Percentiles rank a stretch among this genome's conserved stretches.
Conservation (phyloP, 1,139 yeast species). For the Saccharomycopsis hybrid region DNA sequence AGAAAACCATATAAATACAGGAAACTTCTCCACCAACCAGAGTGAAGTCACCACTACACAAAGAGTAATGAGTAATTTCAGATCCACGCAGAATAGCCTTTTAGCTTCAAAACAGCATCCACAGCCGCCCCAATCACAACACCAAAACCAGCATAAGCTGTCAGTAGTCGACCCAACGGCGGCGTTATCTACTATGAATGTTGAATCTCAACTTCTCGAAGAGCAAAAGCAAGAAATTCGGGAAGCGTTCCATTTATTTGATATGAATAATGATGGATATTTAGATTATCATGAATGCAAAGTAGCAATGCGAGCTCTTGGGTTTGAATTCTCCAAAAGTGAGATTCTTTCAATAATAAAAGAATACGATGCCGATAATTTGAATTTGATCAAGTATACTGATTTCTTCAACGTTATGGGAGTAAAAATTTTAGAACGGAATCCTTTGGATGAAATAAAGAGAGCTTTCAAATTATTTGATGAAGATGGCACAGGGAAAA, state of each 20-base stretch:
- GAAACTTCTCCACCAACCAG: no score
- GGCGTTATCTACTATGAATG: not conserved
- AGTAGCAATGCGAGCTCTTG: conserved; percentile 89
- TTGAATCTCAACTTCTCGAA: conserved; percentile 64
- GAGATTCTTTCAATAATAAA: conserved; percentile 78
- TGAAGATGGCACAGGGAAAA: conserved; percentile 82
- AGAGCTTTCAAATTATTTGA: conserved; percentile 90
- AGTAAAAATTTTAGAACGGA: conserved; percentile 70
- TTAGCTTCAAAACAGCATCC: not conserved
- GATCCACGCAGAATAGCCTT: not conserved
- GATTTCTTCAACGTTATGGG: conserved; percentile 69
- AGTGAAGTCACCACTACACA: no score
- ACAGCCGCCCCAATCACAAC: no score
- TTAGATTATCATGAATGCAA: conserved; percentile 82
- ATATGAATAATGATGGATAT: conserved; percentile 84
- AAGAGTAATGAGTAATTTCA: no score
- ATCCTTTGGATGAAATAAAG: conserved; percentile 86
- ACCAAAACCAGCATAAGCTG: no score
- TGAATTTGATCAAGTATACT: conserved; percentile 68
- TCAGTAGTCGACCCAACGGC: not conserved
- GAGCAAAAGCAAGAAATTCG: conserved; percentile 91
- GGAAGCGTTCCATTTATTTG: conserved; percentile 90
- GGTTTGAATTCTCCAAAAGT: conserved; percentile 76
- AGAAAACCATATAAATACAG: no score
- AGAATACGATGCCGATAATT: conserved; percentile 74